Percentiles rank a stretch among this genome's conserved stretches.
phyloP scores from a whole-genome alignment of 2,329 filamentous ascomycete genomes.

The Venturia effusa region DNA sequence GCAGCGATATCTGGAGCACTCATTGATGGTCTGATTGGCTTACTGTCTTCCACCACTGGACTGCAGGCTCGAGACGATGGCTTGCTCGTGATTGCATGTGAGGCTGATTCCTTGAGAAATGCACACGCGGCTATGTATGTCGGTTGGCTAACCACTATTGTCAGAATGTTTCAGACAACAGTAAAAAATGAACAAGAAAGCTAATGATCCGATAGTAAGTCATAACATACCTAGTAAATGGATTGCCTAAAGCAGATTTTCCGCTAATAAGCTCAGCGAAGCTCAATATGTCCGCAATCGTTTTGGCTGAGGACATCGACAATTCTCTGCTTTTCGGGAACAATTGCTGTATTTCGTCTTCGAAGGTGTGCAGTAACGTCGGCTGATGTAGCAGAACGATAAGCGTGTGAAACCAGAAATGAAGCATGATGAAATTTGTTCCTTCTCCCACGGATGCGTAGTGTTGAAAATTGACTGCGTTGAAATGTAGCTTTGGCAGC shows the following conservation, averaged over 20 bases:
- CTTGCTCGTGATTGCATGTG: constrained; percentile 53
- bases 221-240: constrained; percentile 50
- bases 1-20: background rate
- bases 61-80: constrained; percentile 51
- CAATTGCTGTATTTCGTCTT: constrained; percentile 57
- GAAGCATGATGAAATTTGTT: constrained; percentile 75
- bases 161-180: background rate
- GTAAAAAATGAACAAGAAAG: background rate
- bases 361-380: constrained; percentile 68
- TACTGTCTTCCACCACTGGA: constrained; percentile 18
- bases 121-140: constrained; percentile 88
- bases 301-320: constrained; percentile 84
- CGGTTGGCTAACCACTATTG: constrained; percentile 49
- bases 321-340: constrained; percentile 69
- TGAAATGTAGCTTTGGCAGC: constrained; percentile 67
- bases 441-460: constrained; percentile 73
- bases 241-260: constrained; percentile 77
- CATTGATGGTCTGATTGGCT: background rate
- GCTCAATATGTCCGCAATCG: constrained; percentile 77
- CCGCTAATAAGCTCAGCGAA: constrained; percentile 80
- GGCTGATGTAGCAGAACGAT: constrained; percentile 80
- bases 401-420: constrained; percentile 81
- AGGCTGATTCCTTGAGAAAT: constrained; percentile 72
- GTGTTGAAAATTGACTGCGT: constrained; percentile 74
- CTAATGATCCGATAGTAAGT: background rate